Percentiles rank a stretch among this genome's conserved stretches.
Evolutionary conservation across 2,329 filamentous ascomycete genomes (phyloP).

Genomic region (Cytospora piceae): DNA sequence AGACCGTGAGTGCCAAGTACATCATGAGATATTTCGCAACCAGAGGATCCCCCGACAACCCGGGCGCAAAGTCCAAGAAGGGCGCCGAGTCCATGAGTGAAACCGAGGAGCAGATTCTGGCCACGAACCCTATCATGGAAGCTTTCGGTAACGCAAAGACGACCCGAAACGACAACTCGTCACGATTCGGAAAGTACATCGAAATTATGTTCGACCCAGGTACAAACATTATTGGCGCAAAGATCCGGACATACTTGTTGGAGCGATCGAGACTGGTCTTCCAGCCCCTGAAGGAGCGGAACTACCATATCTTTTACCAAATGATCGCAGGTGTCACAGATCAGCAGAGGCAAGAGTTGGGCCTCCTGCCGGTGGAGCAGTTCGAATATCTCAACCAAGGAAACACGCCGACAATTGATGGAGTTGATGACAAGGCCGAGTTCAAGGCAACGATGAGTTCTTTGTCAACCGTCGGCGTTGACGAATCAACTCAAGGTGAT

Average conservation of each 20-base stretch:
- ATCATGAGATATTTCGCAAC: slow-evolving; percentile 99
- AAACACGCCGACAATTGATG: slow-evolving; percentile 86
- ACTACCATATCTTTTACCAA: slow-evolving; percentile 99
- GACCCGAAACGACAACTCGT: slow-evolving; percentile 99
- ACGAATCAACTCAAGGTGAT: slow-evolving; percentile 71
- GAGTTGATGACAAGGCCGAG: slow-evolving; percentile 93
- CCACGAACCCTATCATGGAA: slow-evolving; percentile 99
- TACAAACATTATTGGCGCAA: slow-evolving; percentile 96
- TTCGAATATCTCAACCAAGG: slow-evolving; percentile 98
- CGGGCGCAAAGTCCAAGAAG: slow-evolving; percentile 74
- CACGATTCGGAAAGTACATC: slow-evolving; percentile 98
- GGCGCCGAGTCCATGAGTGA: slow-evolving; percentile 87
- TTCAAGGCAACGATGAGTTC: slow-evolving; percentile 88
- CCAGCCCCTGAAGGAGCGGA: slow-evolving; percentile 94
- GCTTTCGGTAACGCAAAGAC: slow-evolving; percentile 99
- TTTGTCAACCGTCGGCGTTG: slow-evolving; percentile 84
- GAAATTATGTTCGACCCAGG: slow-evolving; percentile 98
- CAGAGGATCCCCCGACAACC: slow-evolving; percentile 88
- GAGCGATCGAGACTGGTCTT: slow-evolving; percentile 96
- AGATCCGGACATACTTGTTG: slow-evolving; percentile 93
- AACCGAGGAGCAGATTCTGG: slow-evolving; percentile 97
- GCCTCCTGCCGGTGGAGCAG: slow-evolving; percentile 80
- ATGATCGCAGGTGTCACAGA: slow-evolving; percentile 90
- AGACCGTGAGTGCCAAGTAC: slow-evolving; percentile 99
- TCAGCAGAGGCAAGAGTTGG: slow-evolving; percentile 77